phyloP scores from a whole-genome alignment of 2,329 filamentous ascomycete species.

The Trichophyton simii region DNA sequence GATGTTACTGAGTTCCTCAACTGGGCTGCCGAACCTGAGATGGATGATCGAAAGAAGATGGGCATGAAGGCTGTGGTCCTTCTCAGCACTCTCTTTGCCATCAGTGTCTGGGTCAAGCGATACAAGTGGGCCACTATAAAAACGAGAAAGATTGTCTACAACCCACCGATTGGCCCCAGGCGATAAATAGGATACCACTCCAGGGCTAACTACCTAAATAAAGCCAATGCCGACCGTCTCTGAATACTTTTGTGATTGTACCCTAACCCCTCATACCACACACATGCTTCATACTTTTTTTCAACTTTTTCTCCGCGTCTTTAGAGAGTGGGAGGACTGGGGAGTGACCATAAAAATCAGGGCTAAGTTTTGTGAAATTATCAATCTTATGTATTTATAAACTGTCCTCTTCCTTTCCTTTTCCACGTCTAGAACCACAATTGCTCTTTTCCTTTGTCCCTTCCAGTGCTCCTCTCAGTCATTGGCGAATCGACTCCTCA shows the following conservation, averaged over 20 bases:
- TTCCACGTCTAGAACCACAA: slow-evolving; percentile 3
- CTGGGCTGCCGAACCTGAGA: slow-evolving; percentile 97
- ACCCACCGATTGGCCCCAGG: slow-evolving; percentile 47
- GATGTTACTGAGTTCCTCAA: slow-evolving; percentile 98
- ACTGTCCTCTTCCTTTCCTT: slow-evolving; percentile 3
- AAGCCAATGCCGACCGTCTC: neutral
- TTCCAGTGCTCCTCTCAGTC: neutral
- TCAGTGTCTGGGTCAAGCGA: slow-evolving; percentile 96
- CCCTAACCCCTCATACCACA: neutral
- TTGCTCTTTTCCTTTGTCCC: neutral
- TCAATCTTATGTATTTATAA: slow-evolving; percentile 3
- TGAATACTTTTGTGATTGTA: slow-evolving; percentile 3
- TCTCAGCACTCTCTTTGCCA: slow-evolving; percentile 61
- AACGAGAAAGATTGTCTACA: slow-evolving; percentile 85
- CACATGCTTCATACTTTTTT: slow-evolving; percentile 5
- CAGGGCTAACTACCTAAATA: neutral
- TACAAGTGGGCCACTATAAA: slow-evolving; percentile 99
- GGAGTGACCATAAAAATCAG: slow-evolving; percentile 4
- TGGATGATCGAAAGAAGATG: slow-evolving; percentile 99
- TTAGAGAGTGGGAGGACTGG: slow-evolving; percentile 2
- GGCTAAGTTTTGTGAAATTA: slow-evolving; percentile 5
- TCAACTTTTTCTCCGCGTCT: neutral
- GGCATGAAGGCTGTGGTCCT: slow-evolving; percentile 89
- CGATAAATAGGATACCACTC: slow-evolving; percentile 3
- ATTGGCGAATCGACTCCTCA: neutral